Conservation (phyloP, 108 stramenopile species). For the Aurantiochytrium sp. region DNA sequence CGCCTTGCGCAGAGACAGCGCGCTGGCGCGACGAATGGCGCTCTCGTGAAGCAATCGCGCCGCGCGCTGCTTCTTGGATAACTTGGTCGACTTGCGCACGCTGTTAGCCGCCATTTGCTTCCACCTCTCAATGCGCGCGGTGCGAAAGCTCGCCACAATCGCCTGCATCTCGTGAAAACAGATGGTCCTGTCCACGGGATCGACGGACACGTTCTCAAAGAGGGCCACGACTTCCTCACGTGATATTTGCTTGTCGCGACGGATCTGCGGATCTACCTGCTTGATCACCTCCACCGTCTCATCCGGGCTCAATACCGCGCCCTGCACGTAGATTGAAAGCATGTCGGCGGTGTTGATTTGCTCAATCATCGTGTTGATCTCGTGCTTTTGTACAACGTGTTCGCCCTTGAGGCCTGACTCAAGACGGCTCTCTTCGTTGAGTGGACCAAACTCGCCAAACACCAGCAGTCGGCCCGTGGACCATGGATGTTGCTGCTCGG, state of each 20-base stretch:
- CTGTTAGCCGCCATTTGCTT: background rate
- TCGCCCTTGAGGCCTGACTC: background rate
- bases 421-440: background rate
- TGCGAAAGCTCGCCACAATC: background rate
- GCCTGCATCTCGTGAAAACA: conserved; percentile 3
- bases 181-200: background rate
- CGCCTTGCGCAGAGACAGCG: background rate
- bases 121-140: background rate
- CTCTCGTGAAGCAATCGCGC: background rate
- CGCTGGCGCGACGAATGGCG: background rate
- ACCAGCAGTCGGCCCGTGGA: background rate
- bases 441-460: background rate
- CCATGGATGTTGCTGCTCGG: background rate
- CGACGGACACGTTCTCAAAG: background rate
- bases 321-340: background rate
- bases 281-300: background rate
- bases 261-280: background rate
- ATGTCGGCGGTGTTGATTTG: background rate
- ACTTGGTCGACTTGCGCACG: background rate
- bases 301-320: background rate
- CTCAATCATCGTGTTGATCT: conserved; percentile 4
- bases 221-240: background rate
- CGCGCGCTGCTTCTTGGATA: background rate
- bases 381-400: background rate
- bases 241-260: background rate